A percentile compares a stretch with the other conserved stretches of the same genome.
Conservation (phyloP, 352 stramenopile species). For the Globisporangium lucens region DNA sequence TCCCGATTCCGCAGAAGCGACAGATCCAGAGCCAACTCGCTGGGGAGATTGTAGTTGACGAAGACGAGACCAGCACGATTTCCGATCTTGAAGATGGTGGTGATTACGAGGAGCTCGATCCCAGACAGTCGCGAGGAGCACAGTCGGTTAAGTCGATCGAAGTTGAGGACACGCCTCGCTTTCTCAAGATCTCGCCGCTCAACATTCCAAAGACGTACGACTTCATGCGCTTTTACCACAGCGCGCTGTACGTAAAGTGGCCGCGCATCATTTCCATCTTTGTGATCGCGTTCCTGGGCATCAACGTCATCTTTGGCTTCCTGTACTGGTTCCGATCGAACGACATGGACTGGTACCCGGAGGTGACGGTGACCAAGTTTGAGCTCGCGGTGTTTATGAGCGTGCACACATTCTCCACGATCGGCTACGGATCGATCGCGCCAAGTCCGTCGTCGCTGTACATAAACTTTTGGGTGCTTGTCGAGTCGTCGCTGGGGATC, state of each 20-base stretch:
- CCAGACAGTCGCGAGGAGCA: background rate
- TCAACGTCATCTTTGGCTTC: conserved; percentile 62
- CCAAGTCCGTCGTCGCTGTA: conserved; percentile 46
- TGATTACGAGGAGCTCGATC: conserved; percentile 18
- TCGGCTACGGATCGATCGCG: conserved; percentile 75
- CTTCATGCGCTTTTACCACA: conserved; percentile 81
- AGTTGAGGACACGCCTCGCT: conserved; percentile 76
- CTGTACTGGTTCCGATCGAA: conserved; percentile 53
- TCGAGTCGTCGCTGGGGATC: conserved; percentile 74
- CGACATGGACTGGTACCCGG: conserved; percentile 39
- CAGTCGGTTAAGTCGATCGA: conserved; percentile 61
- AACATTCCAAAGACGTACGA: conserved; percentile 80
- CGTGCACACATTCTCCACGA: conserved; percentile 77
- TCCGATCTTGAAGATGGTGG: conserved; percentile 18
- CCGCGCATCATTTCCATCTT: conserved; percentile 72
- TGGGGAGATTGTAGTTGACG: conserved; percentile 24
- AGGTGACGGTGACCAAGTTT: conserved; percentile 50
- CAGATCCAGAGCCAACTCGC: conserved; percentile 46
- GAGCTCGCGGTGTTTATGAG: conserved; percentile 80
- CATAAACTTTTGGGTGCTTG: conserved; percentile 78
- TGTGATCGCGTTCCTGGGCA: conserved; percentile 56
- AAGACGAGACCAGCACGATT: conserved; percentile 24
- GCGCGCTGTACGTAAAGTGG: conserved; percentile 68
- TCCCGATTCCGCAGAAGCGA: conserved; percentile 33
- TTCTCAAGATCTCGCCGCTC: conserved; percentile 64